Evolutionary conservation across 164 flowering plant species (phyloP), one percentile per base, ranked within the genome.

Genomic region (Litsea cubeba): DNA sequence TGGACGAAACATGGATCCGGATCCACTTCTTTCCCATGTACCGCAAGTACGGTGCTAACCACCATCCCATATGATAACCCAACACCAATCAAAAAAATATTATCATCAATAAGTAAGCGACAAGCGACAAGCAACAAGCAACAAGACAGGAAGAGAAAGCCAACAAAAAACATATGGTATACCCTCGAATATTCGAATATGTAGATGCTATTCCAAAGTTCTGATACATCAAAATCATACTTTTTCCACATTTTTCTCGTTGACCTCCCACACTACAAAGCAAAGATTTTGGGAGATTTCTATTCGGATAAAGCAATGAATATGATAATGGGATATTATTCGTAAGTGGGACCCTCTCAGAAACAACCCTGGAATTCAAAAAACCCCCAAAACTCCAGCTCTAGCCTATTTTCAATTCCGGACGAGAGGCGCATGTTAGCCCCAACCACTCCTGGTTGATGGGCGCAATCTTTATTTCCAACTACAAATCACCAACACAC

Each of bases 331-430:
- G 10, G 20, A 60, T n/a, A 22, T 60, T 60, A 60, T 60, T 20
- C 24, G 22, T 20, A 14, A 12, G 23, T 14, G 28, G 26, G 28
- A 14, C 28, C 66, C 32, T 30, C 32, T 30, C 32, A 30, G 32
- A 4, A 30, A 30, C 32, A 30, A 63, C 8, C 66, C 66, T 10
- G 25, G 28, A 63, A 63, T 14, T 32, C 69, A 26, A 35, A 66
- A 66, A 32, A 28, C 0, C 15, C 26, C 69, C 69, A 66, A 66
- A 66, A 20, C 69, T 40, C 32, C 20, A 66, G 49, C 30, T 15
- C n/a, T 28, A 66, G 28, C 26, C 40, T 8, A 8, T 18, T 66
- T 66, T 66, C 49, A 66, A 20, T 66, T 66, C 69, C 69, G 69
- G 18, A 24, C 32, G 2, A 30, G 32, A 30, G 32, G 32, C 32